phyloP scores from a whole-genome alignment of 2,329 filamentous ascomycete species.

The Rhytidhysteron rufulum region DNA sequence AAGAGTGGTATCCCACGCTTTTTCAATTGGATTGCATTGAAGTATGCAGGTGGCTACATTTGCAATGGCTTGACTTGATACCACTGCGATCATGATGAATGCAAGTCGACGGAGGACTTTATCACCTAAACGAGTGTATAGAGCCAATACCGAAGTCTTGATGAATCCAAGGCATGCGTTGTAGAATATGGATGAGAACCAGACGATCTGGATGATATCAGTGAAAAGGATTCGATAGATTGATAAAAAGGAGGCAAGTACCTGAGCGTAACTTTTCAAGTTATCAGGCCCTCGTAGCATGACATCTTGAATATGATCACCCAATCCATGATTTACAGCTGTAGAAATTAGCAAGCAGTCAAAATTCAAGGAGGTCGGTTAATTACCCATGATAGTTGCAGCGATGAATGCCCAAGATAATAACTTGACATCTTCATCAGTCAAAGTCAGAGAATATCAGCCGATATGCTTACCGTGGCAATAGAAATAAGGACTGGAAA shows the following conservation, averaged over 20 bases:
- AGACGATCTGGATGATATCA: slow-evolving; percentile 29
- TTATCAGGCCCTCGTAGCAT: slow-evolving; percentile 14
- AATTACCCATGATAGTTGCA: slow-evolving; percentile 30
- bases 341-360: no score
- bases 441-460: slow-evolving; percentile 9
- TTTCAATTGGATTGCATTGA: slow-evolving; percentile 33
- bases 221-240: neutral
- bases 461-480: slow-evolving; percentile 15
- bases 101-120: slow-evolving; percentile 32
- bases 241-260: neutral
- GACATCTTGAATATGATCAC: slow-evolving; percentile 21
- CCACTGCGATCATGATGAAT: slow-evolving; percentile 38
- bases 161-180: slow-evolving; percentile 44
- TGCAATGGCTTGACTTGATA: slow-evolving; percentile 25
- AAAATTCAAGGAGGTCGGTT: no score
- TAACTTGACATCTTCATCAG: slow-evolving; percentile 22
- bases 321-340: slow-evolving; percentile 17
- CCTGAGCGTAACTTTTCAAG: slow-evolving; percentile 20
- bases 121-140: slow-evolving; percentile 45
- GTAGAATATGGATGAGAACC: slow-evolving; percentile 48
- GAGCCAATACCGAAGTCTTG: slow-evolving; percentile 44
- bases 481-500: slow-evolving; percentile 15
- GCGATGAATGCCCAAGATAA: slow-evolving; percentile 35
- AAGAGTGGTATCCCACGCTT: slow-evolving; percentile 24
- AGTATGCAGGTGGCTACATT: slow-evolving; percentile 24